Evolutionary conservation across 2,329 filamentous ascomycete genomes (phyloP).

Genomic region (Onygenales sp.): DNA sequence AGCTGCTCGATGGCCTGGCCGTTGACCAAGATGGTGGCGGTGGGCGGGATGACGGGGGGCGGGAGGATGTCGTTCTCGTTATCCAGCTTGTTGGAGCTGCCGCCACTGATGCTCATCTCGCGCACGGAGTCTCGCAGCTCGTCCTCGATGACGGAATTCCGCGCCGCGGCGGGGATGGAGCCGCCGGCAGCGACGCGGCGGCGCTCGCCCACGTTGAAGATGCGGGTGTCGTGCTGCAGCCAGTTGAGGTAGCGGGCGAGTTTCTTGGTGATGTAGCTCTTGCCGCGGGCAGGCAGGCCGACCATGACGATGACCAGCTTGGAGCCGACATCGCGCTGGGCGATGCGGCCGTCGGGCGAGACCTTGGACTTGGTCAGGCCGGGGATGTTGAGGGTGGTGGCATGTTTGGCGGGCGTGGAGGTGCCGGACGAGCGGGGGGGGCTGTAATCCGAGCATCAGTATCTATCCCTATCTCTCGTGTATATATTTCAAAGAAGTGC

Average conservation of each 20-base stretch:
- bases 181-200: slow-evolving; percentile 63
- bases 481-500: no score
- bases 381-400: slow-evolving; percentile 92
- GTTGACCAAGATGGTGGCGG: slow-evolving; percentile 51
- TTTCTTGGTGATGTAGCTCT: slow-evolving; percentile 99
- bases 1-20: slow-evolving; percentile 36
- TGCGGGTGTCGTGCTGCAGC: slow-evolving; percentile 90
- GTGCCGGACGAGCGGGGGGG: slow-evolving; percentile 59
- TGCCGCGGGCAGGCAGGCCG: slow-evolving; percentile 84
- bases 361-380: slow-evolving; percentile 92
- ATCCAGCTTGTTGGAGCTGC: slow-evolving; percentile 17
- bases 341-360: slow-evolving; percentile 90
- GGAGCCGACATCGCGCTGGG: slow-evolving; percentile 84
- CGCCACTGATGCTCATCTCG: slow-evolving; percentile 31
- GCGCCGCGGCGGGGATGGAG: slow-evolving; percentile 1
- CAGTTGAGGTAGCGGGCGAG: slow-evolving; percentile 90
- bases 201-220: slow-evolving; percentile 95
- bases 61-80: slow-evolving; percentile 24
- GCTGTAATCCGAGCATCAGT: slow-evolving; percentile 33
- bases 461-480: background rate
- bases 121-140: slow-evolving; percentile 36
- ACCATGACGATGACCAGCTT: slow-evolving; percentile 99
- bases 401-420: slow-evolving; percentile 67
- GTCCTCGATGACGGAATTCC: slow-evolving; percentile 24
- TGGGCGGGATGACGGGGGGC: slow-evolving; percentile 32